Base-by-base conservation (phyloP, 805 yeast genomes). In the Cyberlindnera mrakii region DNA sequence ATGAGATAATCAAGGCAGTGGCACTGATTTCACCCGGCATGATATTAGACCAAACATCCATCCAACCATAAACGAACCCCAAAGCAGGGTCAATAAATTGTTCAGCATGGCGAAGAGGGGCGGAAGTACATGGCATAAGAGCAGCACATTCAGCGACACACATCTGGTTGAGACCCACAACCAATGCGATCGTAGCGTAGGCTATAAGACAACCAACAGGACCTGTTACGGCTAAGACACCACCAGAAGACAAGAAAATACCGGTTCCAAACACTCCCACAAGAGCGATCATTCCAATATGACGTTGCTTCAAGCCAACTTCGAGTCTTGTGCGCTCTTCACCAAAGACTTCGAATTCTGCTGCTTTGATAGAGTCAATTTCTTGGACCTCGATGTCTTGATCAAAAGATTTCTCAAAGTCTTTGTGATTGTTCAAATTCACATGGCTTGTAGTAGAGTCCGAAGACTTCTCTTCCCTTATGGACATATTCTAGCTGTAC, bases 181-280 rank as follows among this genome's bases (percentile, higher is more conserved):
- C 55, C 32, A 63, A 20, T 27, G 67, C 69, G 31, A 65, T 58
- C 38, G 65, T 35, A 11, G 55, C 35, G 37, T 57, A 67, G 11
- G 64, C 60, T n/a, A 68, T 33, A 17, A 66, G 40, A 46, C 64
- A 53, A 19, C 70, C 68, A 9, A 57, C 64, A 6, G 63, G 62
- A 8, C 66, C 65, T 33, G 65, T 58, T n/a, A 50, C 53, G 20
- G 59, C 54, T 23, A 69, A 54, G 15, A 67, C 59, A 35, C 64
- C 62, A 33, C 71, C 72, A 1, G 67, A 59, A 19, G 66, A 59
- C 27, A 67, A 48, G 48, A 65, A 67, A 11, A 69, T 53, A 42
- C 74, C 74, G 1, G 74, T 69, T 42, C 74, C 74, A 47, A 70
- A 60, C 40, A 71, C 64, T 44, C 72, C 68, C 13, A 72, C 74